phyloP scores from a whole-genome alignment of 2,329 filamentous ascomycete genomes.

The Ceratocystis cubensis region DNA sequence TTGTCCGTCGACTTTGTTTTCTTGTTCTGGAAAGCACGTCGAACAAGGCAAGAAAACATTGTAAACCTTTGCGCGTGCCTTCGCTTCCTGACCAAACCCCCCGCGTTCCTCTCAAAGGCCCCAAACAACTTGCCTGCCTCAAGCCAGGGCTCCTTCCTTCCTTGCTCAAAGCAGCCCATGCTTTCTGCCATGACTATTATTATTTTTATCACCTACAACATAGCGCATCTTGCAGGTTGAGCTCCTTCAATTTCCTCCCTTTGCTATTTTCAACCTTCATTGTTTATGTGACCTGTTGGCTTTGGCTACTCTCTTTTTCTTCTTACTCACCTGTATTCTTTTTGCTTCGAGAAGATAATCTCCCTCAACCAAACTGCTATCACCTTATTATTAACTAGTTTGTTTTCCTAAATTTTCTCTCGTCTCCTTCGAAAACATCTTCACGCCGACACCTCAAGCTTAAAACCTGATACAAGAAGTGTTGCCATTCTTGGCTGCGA shows the following conservation, averaged over 20 bases:
- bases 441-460: background rate
- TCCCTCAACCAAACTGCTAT: background rate
- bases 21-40: background rate
- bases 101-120: background rate
- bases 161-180: background rate
- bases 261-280: background rate
- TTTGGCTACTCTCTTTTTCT: background rate
- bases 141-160: background rate
- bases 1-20: background rate
- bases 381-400: background rate
- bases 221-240: background rate
- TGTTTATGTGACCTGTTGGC: background rate
- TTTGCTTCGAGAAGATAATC: background rate
- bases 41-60: background rate
- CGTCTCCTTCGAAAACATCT: background rate
- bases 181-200: background rate
- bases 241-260: constrained; percentile 11
- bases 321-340: background rate
- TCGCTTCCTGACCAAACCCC: background rate
- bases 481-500: background rate
- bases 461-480: background rate
- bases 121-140: background rate
- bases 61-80: background rate
- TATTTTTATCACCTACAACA: constrained; percentile 7
- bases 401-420: background rate